These are phyloP conservation scores for Leonotis leonurus DNA, from an alignment of 257 asterid species.

Conservation along the genomic window DNA sequence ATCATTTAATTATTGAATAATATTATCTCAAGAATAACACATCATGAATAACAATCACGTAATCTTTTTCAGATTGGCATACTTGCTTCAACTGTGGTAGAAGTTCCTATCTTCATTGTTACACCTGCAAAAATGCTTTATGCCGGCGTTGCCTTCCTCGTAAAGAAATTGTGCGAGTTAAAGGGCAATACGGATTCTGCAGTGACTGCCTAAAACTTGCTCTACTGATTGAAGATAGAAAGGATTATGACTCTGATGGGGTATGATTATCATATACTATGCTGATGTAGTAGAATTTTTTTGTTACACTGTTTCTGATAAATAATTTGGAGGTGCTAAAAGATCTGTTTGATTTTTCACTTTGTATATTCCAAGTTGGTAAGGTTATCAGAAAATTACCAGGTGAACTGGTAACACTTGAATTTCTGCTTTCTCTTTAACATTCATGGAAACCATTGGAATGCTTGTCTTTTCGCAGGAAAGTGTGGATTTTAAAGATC, in stretches of 20 bases:
- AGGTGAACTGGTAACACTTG: background rate
- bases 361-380: background rate
- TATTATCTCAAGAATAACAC: conserved; percentile 11
- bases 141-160: conserved; percentile 47
- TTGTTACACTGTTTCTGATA: background rate
- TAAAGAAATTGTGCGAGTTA: conserved; percentile 33
- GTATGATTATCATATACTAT: conserved; percentile 35
- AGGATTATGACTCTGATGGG: conserved; percentile 66
- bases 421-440: conserved; percentile 1
- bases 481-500: conserved; percentile 53
- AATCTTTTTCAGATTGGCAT: conserved; percentile 63
- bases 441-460: background rate
- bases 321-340: background rate
- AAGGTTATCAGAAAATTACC: background rate
- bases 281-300: background rate
- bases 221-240: conserved; percentile 53
- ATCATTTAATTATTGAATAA: background rate
- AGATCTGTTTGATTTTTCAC: background rate
- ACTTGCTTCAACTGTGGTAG: conserved; percentile 41
- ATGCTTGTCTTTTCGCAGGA: conserved; percentile 43
- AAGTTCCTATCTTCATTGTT: conserved; percentile 42
- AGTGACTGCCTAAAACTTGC: conserved; percentile 49
- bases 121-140: conserved; percentile 54
- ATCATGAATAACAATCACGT: background rate
- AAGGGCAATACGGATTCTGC: conserved; percentile 70